Evolutionary conservation across 306 rosid species (phyloP), one percentile per base, ranked within the genome.

Genomic region (Sindora glabra): DNA sequence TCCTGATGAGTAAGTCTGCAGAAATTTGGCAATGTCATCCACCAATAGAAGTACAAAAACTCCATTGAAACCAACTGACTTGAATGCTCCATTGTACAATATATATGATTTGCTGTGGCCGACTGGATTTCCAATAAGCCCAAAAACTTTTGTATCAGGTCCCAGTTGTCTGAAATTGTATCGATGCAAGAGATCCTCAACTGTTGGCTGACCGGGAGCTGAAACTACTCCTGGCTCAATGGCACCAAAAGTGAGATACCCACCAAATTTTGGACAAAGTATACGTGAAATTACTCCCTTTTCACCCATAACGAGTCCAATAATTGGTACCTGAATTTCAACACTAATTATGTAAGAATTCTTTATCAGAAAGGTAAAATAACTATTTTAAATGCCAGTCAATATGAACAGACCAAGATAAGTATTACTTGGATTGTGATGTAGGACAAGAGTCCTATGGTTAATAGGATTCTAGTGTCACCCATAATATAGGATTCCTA

Each of bases 201-300:
- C 65, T n/a, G 96, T 67, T 32, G 98, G 96, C 81, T 92, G 95
- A 63, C 94, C 96, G 64, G 96, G 89, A 72, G 96, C 99, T 36
- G 99, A 92, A 72, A 89, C 86, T 60, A 82, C 69, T 79, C 90
- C 82, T 3, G 84, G 38, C 74, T 92, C 89, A 1, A 89, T 81
- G 4, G 96, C 76, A 68, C 90, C 96, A 78, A 88, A 88, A 48
- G 95, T 88, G 24, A 92, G 89, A 78, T 62, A 78, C 44, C 99
- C 96, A 63, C 94, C 95, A 81, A 83, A 92, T 77, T 92, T 92
- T 68, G 94, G 82, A 30, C 95, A 86, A 59, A 92, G 96, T 68
- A 89, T 29, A 56, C 94, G 77, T 16, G 96, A 89, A 53, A 86
- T 76, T 68, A 83, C 65, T 56, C 99, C 96, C 76, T 83, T 86